Evolutionary conservation across 2,329 filamentous ascomycete genomes (phyloP).

Genomic region (Drechslera avenae): DNA sequence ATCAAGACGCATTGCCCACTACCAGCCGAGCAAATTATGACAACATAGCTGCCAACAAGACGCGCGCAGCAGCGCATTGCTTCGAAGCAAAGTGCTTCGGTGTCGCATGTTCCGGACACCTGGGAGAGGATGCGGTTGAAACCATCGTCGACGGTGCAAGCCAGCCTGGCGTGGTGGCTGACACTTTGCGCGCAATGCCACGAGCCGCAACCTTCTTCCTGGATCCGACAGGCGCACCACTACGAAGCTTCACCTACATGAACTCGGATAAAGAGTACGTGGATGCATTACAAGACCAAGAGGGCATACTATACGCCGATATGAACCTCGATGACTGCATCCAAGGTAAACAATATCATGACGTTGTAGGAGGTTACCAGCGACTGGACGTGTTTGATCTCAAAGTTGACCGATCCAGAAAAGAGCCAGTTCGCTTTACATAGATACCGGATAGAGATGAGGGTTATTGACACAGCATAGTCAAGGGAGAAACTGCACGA

Average conservation of each 20-base stretch:
- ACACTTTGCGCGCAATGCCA: slow-evolving; percentile 47
- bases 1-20: neutral
- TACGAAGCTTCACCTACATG: slow-evolving; percentile 49
- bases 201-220: slow-evolving; percentile 58
- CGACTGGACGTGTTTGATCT: slow-evolving; percentile 60
- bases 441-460: neutral
- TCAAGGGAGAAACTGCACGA: too few species aligned
- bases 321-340: slow-evolving; percentile 57
- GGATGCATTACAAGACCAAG: slow-evolving; percentile 52
- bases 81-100: slow-evolving; percentile 65
- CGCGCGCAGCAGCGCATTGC: slow-evolving; percentile 59
- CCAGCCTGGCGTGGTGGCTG: slow-evolving; percentile 33
- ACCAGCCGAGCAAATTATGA: slow-evolving; percentile 53
- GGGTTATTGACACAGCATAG: too few species aligned
- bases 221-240: slow-evolving; percentile 55
- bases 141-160: slow-evolving; percentile 37
- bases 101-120: slow-evolving; percentile 54
- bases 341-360: slow-evolving; percentile 63
- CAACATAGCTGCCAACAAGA: slow-evolving; percentile 60
- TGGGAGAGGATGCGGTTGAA: slow-evolving; percentile 51
- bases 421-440: slow-evolving; percentile 13
- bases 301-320: slow-evolving; percentile 60
- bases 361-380: slow-evolving; percentile 62
- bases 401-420: slow-evolving; percentile 50
- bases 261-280: slow-evolving; percentile 22